Evolutionary conservation across 169 alveolate species (phyloP).

Genomic region (Cryptosporidium sp.): DNA sequence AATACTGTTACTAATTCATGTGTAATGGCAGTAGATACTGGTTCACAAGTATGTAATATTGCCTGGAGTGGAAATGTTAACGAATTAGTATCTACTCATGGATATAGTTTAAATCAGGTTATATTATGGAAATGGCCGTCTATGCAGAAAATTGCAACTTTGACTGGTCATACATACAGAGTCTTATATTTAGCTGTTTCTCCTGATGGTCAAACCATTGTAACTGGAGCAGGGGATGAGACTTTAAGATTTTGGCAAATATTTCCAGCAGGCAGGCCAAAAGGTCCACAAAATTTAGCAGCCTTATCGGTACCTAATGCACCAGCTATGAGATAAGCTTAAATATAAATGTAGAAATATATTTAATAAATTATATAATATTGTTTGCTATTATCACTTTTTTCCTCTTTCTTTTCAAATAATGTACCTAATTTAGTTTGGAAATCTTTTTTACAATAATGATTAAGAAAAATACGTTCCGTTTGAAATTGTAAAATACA

Average conservation of each 20-base stretch:
- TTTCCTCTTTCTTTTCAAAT: not conserved
- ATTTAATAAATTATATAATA: constrained; percentile 1
- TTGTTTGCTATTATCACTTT: not conserved
- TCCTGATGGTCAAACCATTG: constrained; percentile 95
- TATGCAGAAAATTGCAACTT: constrained; percentile 85
- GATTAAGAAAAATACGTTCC: not conserved
- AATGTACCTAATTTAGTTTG: not conserved
- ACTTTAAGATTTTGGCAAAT: constrained; percentile 94
- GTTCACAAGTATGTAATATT: constrained; percentile 94
- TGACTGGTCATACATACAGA: constrained; percentile 93
- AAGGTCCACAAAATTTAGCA: constrained; percentile 73
- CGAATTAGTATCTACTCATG: constrained; percentile 96
- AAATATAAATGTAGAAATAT: not conserved
- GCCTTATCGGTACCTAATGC: constrained; percentile 73
- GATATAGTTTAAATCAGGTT: constrained; percentile 93
- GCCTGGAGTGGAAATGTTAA: constrained; percentile 92
- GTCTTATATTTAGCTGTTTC: constrained; percentile 93
- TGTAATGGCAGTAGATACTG: constrained; percentile 90
- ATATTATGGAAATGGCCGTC: constrained; percentile 94
- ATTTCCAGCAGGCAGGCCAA: constrained; percentile 84
- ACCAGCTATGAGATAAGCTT: constrained; percentile 62
- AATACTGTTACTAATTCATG: constrained; percentile 88
- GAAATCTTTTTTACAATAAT: no score
- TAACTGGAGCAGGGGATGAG: constrained; percentile 96
- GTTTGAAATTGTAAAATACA: not conserved